These are phyloP conservation scores for Emiliania huxleyi DNA, from an alignment of 78 protist species.

Conservation along the genomic window DNA sequence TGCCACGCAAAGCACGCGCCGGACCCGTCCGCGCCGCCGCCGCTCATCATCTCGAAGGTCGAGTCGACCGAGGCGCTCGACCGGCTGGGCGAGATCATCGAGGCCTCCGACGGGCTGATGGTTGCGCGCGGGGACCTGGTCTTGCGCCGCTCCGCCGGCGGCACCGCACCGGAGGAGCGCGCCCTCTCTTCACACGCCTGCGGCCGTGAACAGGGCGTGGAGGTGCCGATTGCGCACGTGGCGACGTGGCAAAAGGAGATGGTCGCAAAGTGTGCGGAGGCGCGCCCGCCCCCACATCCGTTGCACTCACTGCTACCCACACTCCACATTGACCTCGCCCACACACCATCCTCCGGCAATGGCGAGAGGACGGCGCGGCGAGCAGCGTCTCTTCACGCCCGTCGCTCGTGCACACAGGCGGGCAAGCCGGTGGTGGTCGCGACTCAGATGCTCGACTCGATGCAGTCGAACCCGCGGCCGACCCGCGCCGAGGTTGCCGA, in stretches of 20 bases:
- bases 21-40: not conserved
- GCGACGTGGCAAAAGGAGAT: constrained; percentile 82
- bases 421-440: constrained; percentile 73
- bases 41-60: constrained; percentile 3
- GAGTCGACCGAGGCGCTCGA: constrained; percentile 11
- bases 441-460: constrained; percentile 63
- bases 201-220: too few species aligned
- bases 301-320: too few species aligned
- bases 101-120: constrained; percentile 81
- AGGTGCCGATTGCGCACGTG: constrained; percentile 72
- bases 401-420: too few species aligned
- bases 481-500: constrained; percentile 86
- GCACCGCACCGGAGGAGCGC: too few species aligned
- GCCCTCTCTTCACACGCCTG: too few species aligned
- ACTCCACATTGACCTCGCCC: too few species aligned
- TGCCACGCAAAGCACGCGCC: not conserved
- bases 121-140: constrained; percentile 93
- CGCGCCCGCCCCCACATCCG: too few species aligned
- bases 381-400: too few species aligned
- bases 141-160: too few species aligned
- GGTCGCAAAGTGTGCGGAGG: constrained; percentile 64
- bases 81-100: constrained; percentile 51
- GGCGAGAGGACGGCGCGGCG: too few species aligned
- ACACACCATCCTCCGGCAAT: too few species aligned
- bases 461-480: constrained; percentile 85